A percentile compares a stretch with the other conserved stretches of the same genome.
These are phyloP conservation scores for Aspergillus sp. DNA, from an alignment of 2,329 filamentous ascomycete genomes.

Conservation along the genomic window DNA sequence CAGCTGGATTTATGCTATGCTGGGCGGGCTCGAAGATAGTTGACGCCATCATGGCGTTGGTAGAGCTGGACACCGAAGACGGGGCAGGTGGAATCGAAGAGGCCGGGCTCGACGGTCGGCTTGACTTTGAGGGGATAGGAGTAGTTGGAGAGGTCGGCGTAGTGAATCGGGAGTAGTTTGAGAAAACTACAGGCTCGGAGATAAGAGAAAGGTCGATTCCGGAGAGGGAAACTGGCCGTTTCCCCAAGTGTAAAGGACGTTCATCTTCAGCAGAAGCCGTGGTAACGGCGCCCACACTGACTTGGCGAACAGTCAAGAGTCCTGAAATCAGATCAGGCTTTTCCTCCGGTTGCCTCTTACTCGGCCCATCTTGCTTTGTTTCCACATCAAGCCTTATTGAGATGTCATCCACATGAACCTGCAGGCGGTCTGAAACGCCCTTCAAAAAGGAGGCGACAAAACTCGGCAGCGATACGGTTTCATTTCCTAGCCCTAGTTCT, in stretches of 20 bases:
- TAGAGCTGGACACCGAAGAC: constrained; percentile 24
- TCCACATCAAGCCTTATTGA: constrained; percentile 53
- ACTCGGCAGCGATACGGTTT: constrained; percentile 55
- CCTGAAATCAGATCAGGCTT: constrained; percentile 38
- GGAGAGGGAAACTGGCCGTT: constrained; percentile 46
- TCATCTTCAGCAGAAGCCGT: constrained; percentile 20
- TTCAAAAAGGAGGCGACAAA: constrained; percentile 61
- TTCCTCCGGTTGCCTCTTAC: constrained; percentile 34
- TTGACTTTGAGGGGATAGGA: constrained; percentile 34
- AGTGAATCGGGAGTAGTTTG: constrained; percentile 42
- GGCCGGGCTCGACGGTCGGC: constrained; percentile 27
- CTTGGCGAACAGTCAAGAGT: constrained; percentile 35
- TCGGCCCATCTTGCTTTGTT: constrained; percentile 38
- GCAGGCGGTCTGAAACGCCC: constrained; percentile 57
- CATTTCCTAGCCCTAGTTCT: constrained; percentile 53
- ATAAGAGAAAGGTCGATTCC: constrained; percentile 48
- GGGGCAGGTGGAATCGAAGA: constrained; percentile 27
- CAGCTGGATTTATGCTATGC: background rate
- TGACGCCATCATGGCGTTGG: constrained; percentile 37
- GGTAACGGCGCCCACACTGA: constrained; percentile 35
- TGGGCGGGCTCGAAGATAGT: constrained; percentile 37
- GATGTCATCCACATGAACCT: constrained; percentile 54
- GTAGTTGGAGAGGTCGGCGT: constrained; percentile 33
- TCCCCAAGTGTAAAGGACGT: constrained; percentile 34
- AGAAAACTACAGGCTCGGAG: constrained; percentile 51